Evolutionary conservation across 1,284 basidiomycete genomes (phyloP).

Genomic region (Sanghuangporus baumii): DNA sequence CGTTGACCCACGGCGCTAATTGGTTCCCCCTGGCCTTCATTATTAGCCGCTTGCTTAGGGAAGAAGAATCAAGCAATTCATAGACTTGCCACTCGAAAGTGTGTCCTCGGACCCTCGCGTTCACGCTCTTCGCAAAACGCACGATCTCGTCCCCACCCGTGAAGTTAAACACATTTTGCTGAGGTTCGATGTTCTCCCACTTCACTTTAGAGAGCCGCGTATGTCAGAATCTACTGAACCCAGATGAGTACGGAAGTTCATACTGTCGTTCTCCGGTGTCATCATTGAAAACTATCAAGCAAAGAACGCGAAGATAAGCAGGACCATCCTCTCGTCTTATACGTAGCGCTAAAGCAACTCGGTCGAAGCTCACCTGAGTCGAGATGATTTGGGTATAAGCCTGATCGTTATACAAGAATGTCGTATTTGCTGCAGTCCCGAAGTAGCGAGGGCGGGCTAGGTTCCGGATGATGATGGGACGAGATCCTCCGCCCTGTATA

Average conservation of each 20-base stretch:
- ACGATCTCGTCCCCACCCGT: slow-evolving; percentile 16
- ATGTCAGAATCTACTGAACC: not conserved
- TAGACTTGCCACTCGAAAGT: slow-evolving; percentile 13
- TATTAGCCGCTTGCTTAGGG: not conserved
- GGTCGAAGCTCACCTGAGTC: slow-evolving; percentile 3
- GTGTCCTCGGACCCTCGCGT: slow-evolving; percentile 15
- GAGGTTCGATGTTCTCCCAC: slow-evolving; percentile 16
- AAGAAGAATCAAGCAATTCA: not conserved
- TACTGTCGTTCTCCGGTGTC: slow-evolving; percentile 18
- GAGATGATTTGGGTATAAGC: slow-evolving; percentile 16
- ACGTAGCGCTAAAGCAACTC: not conserved
- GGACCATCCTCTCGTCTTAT: not conserved
- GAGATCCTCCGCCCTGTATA: not conserved
- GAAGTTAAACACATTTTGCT: slow-evolving; percentile 15
- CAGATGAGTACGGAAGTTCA: not conserved
- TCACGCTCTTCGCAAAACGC: slow-evolving; percentile 14
- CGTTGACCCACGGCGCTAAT: slow-evolving; percentile 16
- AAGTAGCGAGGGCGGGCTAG: slow-evolving; percentile 14
- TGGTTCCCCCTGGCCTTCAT: slow-evolving; percentile 13
- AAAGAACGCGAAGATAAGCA: not conserved
- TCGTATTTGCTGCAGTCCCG: slow-evolving; percentile 17
- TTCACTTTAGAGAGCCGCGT: slow-evolving; percentile 9
- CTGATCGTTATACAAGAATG: slow-evolving; percentile 11
- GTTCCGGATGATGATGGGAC: slow-evolving; percentile 10
- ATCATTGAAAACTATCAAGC: slow-evolving; percentile 13